These are phyloP conservation scores for Capsicum rhomboideum DNA, from an alignment of 257 asterid species.

Conservation along the genomic window DNA sequence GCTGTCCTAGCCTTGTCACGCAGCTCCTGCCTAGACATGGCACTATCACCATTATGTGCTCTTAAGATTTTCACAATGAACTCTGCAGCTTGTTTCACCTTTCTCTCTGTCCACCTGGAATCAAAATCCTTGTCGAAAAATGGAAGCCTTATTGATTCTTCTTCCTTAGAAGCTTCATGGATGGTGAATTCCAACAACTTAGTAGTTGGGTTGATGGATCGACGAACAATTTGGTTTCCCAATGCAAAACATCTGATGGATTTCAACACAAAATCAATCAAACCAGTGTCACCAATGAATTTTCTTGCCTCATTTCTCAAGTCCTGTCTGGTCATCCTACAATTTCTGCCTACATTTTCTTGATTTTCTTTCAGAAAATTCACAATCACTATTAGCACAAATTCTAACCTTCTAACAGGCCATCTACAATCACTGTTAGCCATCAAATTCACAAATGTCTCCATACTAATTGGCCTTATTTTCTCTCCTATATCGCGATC, in stretches of 20 bases:
- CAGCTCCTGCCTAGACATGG: conserved; percentile 23
- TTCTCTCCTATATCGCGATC: background rate
- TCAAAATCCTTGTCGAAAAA: background rate
- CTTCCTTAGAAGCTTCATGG: conserved; percentile 8
- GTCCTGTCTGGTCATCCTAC: conserved; percentile 51
- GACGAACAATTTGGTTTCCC: conserved; percentile 43
- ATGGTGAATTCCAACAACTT: conserved; percentile 45
- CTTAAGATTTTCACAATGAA: conserved; percentile 12
- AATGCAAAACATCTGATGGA: conserved; percentile 49
- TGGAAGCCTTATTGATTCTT: conserved; percentile 3
- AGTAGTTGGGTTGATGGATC: conserved; percentile 36
- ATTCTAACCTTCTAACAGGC: conserved; percentile 52
- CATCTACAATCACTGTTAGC: conserved; percentile 53
- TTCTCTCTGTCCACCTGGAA: conserved; percentile 21
- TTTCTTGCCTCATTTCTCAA: conserved; percentile 55
- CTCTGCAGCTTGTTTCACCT: conserved; percentile 18
- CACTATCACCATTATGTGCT: background rate
- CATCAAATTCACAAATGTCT: conserved; percentile 33
- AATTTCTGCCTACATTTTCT: conserved; percentile 9
- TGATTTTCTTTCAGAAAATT: conserved; percentile 38
- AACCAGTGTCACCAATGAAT: conserved; percentile 74
- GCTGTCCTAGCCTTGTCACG: conserved; percentile 19
- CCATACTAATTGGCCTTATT: conserved; percentile 15
- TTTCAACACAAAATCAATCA: conserved; percentile 79
- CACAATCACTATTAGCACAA: conserved; percentile 39